These are phyloP conservation scores for Boletus pseudo-olivaceus DNA, from an alignment of 768 basidiomycete species.

Conservation along the genomic window DNA sequence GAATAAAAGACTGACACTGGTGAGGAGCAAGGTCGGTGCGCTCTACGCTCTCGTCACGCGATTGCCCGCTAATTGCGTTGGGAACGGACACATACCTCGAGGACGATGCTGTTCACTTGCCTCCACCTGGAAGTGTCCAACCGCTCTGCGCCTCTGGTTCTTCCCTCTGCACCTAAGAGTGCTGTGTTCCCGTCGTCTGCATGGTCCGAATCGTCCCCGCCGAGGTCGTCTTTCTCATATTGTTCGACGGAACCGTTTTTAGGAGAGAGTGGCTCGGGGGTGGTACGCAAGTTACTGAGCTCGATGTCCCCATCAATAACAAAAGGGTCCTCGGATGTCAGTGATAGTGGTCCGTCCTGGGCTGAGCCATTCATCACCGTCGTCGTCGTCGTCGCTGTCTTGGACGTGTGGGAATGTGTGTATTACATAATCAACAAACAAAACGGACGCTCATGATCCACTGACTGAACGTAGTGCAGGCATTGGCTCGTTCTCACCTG, in stretches of 20 bases:
- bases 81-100: constrained; percentile 53
- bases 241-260: constrained; percentile 17
- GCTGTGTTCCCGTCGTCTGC: constrained; percentile 41
- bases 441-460: constrained; percentile 31
- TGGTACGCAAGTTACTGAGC: constrained; percentile 31
- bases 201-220: constrained; percentile 1
- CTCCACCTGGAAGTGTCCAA: constrained; percentile 41
- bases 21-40: constrained; percentile 81
- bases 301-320: constrained; percentile 26
- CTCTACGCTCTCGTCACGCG: constrained; percentile 47
- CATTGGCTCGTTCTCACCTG: constrained; percentile 23
- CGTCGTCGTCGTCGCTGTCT: constrained; percentile 5
- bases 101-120: constrained; percentile 58
- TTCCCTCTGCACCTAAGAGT: constrained; percentile 38
- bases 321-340: background rate
- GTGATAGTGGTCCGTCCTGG: background rate
- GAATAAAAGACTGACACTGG: constrained; percentile 79
- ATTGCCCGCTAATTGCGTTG: background rate
- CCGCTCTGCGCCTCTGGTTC: constrained; percentile 27
- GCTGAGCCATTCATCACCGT: constrained; percentile 8
- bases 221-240: constrained; percentile 30
- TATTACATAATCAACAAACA: constrained; percentile 28
- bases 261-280: constrained; percentile 21
- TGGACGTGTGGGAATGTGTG: constrained; percentile 19
- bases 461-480: constrained; percentile 24